Conservation (phyloP, 108 stramenopile genomes). For the Mayamaea pseudoterrestris region DNA sequence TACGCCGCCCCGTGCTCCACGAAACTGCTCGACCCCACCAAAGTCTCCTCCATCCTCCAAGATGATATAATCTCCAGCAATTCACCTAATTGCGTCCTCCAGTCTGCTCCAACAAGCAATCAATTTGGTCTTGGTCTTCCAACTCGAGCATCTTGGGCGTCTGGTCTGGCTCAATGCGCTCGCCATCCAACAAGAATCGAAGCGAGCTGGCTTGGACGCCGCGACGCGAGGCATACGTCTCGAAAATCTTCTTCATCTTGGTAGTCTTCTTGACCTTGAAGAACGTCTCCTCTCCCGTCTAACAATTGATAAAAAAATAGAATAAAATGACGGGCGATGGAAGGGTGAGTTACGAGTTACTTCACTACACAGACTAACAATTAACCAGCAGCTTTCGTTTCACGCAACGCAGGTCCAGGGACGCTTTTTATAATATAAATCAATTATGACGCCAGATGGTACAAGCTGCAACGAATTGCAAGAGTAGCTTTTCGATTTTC, state of each 20-base stretch:
- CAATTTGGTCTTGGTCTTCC: slow-evolving; percentile 94
- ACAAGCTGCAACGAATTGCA: not conserved
- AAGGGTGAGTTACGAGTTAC: not conserved
- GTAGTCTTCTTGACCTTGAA: slow-evolving; percentile 97
- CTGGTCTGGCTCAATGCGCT: slow-evolving; percentile 64
- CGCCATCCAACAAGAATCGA: slow-evolving; percentile 91
- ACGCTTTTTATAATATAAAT: not conserved
- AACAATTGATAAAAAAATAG: not conserved
- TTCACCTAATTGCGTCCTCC: slow-evolving; percentile 23
- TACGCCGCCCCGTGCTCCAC: too few species aligned
- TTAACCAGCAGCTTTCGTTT: too few species aligned
- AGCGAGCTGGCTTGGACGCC: slow-evolving; percentile 63
- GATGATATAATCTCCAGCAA: too few species aligned
- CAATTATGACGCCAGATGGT: not conserved
- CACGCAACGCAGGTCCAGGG: too few species aligned
- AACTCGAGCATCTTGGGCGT: slow-evolving; percentile 86
- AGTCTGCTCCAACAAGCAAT: slow-evolving; percentile 85
- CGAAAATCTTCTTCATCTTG: slow-evolving; percentile 91
- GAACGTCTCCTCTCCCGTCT: slow-evolving; percentile 89
- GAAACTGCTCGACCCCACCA: too few species aligned
- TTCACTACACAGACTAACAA: not conserved
- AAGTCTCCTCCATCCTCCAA: too few species aligned
- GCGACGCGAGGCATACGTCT: slow-evolving; percentile 81
- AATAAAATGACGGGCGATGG: not conserved
- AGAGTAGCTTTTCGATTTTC: not conserved